Evolutionary conservation across 2,329 filamentous ascomycete genomes (phyloP).

Genomic region (Polytolypa hystricis): DNA sequence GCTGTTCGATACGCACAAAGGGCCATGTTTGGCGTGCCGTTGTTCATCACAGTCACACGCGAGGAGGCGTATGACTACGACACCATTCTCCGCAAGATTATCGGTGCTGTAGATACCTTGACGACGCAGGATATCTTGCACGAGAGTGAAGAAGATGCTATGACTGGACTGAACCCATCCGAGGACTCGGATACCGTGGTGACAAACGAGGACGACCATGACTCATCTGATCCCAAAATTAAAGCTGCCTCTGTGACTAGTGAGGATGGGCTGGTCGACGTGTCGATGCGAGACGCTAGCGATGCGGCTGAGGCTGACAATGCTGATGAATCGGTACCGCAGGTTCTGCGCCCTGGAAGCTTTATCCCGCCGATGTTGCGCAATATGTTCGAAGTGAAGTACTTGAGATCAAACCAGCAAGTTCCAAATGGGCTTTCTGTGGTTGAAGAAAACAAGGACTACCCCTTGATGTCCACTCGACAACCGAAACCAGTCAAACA

Average conservation of each 20-base stretch:
- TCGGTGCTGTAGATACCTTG: constrained; percentile 64
- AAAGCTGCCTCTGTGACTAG: constrained; percentile 70
- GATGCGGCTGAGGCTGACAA: constrained; percentile 23
- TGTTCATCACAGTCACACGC: constrained; percentile 61
- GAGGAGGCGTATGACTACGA: constrained; percentile 63
- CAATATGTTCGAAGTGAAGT: constrained; percentile 67
- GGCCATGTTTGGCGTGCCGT: constrained; percentile 32
- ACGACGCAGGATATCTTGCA: constrained; percentile 58
- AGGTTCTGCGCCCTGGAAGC: constrained; percentile 40
- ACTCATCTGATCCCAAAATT: constrained; percentile 59
- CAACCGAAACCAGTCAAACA: constrained; percentile 20
- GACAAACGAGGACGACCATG: constrained; percentile 49
- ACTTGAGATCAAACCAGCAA: constrained; percentile 46
- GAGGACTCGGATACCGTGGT: constrained; percentile 60
- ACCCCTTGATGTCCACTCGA: constrained; percentile 44
- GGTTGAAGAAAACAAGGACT: constrained; percentile 48
- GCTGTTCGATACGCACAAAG: constrained; percentile 17
- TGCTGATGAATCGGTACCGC: constrained; percentile 11
- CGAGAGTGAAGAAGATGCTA: constrained; percentile 36
- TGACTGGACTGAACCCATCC: constrained; percentile 39
- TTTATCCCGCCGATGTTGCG: constrained; percentile 55
- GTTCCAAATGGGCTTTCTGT: constrained; percentile 61
- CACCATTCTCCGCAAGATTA: constrained; percentile 64
- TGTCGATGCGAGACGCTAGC: constrained; percentile 63
- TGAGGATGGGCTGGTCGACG: constrained; percentile 82